Base-by-base conservation (phyloP, 805 yeast genomes). In the Saturnispora quitensis region DNA sequence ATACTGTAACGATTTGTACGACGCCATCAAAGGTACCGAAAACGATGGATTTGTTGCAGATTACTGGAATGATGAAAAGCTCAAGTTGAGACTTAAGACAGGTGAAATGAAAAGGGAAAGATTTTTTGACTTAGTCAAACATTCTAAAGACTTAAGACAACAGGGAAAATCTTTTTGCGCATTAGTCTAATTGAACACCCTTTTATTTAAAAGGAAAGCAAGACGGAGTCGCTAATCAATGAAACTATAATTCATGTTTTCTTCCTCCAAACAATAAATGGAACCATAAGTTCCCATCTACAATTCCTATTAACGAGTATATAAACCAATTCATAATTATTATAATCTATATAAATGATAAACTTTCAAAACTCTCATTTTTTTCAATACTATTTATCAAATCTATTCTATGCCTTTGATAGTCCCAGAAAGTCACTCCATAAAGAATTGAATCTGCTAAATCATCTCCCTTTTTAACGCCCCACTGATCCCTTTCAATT, bases 391-490 rank as follows among this genome's bases (percentile, higher is more conserved):
- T 5, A 20, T 42, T 24, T 22, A 38, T 13, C n/a, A 55, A 40
- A 36, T 62, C 33, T 27, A 43, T 20, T 27, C 56, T 43, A 25
- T 50, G 52, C 5, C 56, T 42, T 36, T 70, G 67, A 77, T 82
- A 80, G 12, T 66, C 59, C 13, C 69, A 49, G 72, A 78, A 76
- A 0, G 77, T 71, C 2, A 81, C 53, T 1, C 79, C 85, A 62
- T 84, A 87, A 15, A 83, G 65, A n/a, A 83, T 66, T 0, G 84
- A 72, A 61, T 84, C 90, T 8, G 81, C 76, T 51, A 83, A 66
- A 61, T 84, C 90, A 61, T 84, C 90, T 43, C 77, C 76, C 60
- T 83, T 83, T 31, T 52, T 56, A 3, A 35, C 49, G 7, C 59
- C 56, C 49, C 59, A 61, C 7, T 49, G 36, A 22, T 54, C 57